phyloP scores from a whole-genome alignment of 179 eudicot species.

The Silene noctiflora region DNA sequence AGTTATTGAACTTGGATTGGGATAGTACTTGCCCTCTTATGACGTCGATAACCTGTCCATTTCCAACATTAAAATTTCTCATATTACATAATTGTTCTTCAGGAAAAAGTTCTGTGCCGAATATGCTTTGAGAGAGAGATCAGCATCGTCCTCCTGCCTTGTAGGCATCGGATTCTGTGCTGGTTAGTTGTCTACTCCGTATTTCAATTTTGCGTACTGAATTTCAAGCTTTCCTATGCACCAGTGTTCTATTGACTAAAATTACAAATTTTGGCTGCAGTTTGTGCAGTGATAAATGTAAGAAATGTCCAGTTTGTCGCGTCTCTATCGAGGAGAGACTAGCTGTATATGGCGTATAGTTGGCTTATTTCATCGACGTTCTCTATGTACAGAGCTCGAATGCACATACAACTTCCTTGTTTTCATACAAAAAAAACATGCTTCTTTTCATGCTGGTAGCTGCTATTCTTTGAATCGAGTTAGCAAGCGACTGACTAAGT shows the following conservation, averaged over 20 bases:
- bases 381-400: background rate
- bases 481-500: background rate
- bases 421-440: background rate
- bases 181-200: constrained; percentile 39
- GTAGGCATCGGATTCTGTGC: constrained; percentile 75
- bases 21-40: background rate
- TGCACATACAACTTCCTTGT: background rate
- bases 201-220: background rate
- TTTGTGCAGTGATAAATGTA: constrained; percentile 65
- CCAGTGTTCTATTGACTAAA: background rate
- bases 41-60: background rate
- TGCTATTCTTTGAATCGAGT: background rate
- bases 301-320: constrained; percentile 82
- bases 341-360: constrained; percentile 85
- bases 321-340: constrained; percentile 60
- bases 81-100: constrained; percentile 18
- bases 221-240: background rate
- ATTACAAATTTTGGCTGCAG: background rate
- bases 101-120: constrained; percentile 87
- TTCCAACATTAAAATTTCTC: background rate
- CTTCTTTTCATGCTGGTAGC: background rate
- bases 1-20: background rate
- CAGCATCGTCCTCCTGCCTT: constrained; percentile 10
- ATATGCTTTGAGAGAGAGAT: constrained; percentile 64
- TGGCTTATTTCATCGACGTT: background rate